These are phyloP conservation scores for Neurospora cerealis DNA, from an alignment of 495 filamentous ascomycete species.

Conservation along the genomic window DNA sequence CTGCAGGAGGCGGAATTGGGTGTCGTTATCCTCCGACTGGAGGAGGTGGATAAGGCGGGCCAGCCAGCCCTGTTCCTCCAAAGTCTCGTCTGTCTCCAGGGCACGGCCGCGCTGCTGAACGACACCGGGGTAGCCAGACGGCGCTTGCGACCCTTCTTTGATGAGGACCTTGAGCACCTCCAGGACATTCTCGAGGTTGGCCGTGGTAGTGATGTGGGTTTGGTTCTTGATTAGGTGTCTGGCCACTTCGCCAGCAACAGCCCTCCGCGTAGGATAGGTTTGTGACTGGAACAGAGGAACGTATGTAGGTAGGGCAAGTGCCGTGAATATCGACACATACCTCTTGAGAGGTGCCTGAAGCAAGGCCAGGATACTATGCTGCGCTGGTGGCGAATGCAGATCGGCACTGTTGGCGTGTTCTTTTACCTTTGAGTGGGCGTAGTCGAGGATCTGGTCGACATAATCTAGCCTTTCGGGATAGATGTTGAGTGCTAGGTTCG, in stretches of 20 bases:
- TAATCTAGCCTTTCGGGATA: slow-evolving; percentile 90
- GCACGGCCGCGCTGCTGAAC: slow-evolving; percentile 55
- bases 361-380: slow-evolving; percentile 80
- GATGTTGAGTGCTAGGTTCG: slow-evolving; percentile 88
- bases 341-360: slow-evolving; percentile 80
- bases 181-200: slow-evolving; percentile 80
- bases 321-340: slow-evolving; percentile 89
- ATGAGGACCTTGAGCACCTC: slow-evolving; percentile 83
- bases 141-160: slow-evolving; percentile 81
- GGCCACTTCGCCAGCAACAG: slow-evolving; percentile 81
- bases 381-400: slow-evolving; percentile 75
- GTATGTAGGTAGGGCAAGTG: slow-evolving; percentile 81
- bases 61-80: slow-evolving; percentile 95
- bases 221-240: slow-evolving; percentile 69
- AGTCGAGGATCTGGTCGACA: slow-evolving; percentile 86
- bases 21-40: slow-evolving; percentile 74
- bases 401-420: slow-evolving; percentile 91
- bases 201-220: slow-evolving; percentile 61
- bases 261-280: slow-evolving; percentile 83
- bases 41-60: slow-evolving; percentile 87
- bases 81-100: slow-evolving; percentile 79
- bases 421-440: slow-evolving; percentile 77
- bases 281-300: slow-evolving; percentile 83
- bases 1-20: slow-evolving; percentile 90
- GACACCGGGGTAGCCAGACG: slow-evolving; percentile 71